A percentile compares a stretch with the other conserved stretches of the same genome.
These are phyloP conservation scores for Naegleria gruberi DNA, from an alignment of 208 protist genomes.

Conservation along the genomic window DNA sequence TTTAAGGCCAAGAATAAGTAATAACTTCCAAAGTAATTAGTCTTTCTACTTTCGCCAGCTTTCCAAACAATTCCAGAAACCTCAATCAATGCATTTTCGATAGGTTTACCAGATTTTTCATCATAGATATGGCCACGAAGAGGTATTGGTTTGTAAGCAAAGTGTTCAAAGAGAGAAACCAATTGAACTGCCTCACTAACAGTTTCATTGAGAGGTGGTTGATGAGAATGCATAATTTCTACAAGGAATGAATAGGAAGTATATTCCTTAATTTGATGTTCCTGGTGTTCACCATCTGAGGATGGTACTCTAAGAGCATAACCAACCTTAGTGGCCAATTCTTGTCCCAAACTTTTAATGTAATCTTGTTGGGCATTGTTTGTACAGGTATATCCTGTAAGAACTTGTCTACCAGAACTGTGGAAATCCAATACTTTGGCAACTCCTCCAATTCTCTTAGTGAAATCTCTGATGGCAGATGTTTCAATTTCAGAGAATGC, in stretches of 20 bases:
- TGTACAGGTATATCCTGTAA: not conserved
- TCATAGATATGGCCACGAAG: not conserved
- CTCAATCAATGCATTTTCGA: not conserved
- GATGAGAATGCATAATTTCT: not conserved
- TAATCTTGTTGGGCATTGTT: not conserved
- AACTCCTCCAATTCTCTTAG: not conserved
- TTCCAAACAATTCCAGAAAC: not conserved
- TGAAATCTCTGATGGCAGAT: not conserved
- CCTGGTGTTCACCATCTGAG: not conserved
- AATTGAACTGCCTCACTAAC: not conserved
- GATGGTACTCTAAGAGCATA: not conserved
- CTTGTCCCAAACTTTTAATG: not conserved
- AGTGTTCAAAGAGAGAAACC: not conserved
- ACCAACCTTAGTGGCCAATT: not conserved
- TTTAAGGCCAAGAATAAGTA: not conserved
- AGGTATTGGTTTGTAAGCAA: not conserved
- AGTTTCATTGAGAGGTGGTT: not conserved
- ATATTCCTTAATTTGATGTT: not conserved
- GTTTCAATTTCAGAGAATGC: slow-evolving; percentile 3
- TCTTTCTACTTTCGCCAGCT: not conserved
- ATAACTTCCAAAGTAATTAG: not conserved
- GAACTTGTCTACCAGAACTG: not conserved
- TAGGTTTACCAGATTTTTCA: not conserved
- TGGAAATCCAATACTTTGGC: not conserved
- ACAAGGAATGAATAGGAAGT: not conserved